Base-by-base conservation (phyloP, 352 stramenopile species). In the Halophytophthora polymorphica region DNA sequence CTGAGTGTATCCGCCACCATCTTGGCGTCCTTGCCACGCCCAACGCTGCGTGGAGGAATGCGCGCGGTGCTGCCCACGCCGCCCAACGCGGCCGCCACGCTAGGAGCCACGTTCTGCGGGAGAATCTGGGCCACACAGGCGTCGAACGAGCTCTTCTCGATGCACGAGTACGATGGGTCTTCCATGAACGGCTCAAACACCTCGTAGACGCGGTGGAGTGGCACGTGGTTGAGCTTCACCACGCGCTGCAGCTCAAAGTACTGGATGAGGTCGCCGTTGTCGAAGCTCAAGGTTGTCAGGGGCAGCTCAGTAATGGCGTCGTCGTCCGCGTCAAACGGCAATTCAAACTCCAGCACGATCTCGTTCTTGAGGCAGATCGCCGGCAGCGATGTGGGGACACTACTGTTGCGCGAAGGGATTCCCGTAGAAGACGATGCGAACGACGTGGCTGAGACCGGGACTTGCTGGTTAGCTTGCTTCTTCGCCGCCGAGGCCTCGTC, bases 111-210 rank as follows among this genome's bases (percentile, higher is more conserved):
- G 5, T 80, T 73, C 0, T 48, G 40, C 8, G 82, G 77, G 7
- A 95, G 52, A 19, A 95, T 57, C 21, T 83, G 64, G 1, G 59
- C 64, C 17, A 95, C 73, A 41, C 84, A 92, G 34, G 60, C 53
- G 42, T 95, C 79, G 53, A 93, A 95, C 12, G 70, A 79, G 51
- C 66, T 86, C 50, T 92, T 91, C 37, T 95, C 84, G 23, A 95
- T 90, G 53, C 63, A 86, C 3, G 72, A 64, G 4, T 64, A 75
- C 4, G 69, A 58, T 0, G 58, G 50, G 12, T 62, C 57, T 38
- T 83, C 72, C 71, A 93, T 85, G 49, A 79, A 82, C 12, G 82
- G 77, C 40, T 83, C 72, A 50, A 95, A 93, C 1, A 85, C 69
- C 31, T 88, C 73, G 37, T 88, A 88, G 0, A 90, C 62, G 7